phyloP scores from a whole-genome alignment of 2,329 filamentous ascomycete genomes.

The Ophioceras dolichostomum region DNA sequence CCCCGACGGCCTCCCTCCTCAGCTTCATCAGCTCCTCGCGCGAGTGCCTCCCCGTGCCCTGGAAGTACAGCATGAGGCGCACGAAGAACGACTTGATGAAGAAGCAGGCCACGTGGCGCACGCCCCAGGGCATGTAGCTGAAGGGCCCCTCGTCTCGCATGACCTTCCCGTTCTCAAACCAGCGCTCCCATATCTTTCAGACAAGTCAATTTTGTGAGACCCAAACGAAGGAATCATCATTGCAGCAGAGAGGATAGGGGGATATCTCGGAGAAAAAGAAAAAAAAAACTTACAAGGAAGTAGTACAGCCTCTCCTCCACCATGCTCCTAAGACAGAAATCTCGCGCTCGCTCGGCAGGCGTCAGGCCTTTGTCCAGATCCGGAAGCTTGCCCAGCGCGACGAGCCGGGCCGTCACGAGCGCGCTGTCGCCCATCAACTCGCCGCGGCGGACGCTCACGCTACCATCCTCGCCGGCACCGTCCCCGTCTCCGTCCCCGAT shows the following conservation, averaged over 20 bases:
- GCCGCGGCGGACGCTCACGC: not conserved
- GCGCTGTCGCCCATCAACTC: slow-evolving; percentile 11
- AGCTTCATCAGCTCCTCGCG: slow-evolving; percentile 9
- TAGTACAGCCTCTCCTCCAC: slow-evolving; percentile 11
- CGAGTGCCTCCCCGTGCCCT: slow-evolving; percentile 10
- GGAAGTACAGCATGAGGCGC: slow-evolving; percentile 10
- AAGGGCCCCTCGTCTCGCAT: slow-evolving; percentile 11
- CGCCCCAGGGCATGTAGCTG: slow-evolving; percentile 6
- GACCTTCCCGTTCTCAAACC: slow-evolving; percentile 8
- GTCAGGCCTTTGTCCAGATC: slow-evolving; percentile 6
- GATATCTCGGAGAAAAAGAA: too few relatives aligned
- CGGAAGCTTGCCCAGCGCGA: slow-evolving; percentile 8
- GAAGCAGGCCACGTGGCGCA: slow-evolving; percentile 8
- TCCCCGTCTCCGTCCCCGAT: not conserved
- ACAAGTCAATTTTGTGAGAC: not conserved
- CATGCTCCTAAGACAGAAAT: slow-evolving; percentile 9
- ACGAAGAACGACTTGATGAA: slow-evolving; percentile 5
- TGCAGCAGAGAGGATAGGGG: too few relatives aligned
- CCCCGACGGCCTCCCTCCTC: slow-evolving; percentile 8
- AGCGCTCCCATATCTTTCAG: slow-evolving; percentile 9
- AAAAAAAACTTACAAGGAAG: slow-evolving; percentile 10
- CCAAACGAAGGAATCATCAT: too few relatives aligned
- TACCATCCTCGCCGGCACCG: too few relatives aligned
- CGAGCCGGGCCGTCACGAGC: slow-evolving; percentile 8
- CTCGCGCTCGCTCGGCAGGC: slow-evolving; percentile 6